Evolutionary conservation across 2,329 filamentous ascomycete genomes (phyloP), one percentile per base, ranked within the genome.

Genomic region (Aspergillus cejpii): DNA sequence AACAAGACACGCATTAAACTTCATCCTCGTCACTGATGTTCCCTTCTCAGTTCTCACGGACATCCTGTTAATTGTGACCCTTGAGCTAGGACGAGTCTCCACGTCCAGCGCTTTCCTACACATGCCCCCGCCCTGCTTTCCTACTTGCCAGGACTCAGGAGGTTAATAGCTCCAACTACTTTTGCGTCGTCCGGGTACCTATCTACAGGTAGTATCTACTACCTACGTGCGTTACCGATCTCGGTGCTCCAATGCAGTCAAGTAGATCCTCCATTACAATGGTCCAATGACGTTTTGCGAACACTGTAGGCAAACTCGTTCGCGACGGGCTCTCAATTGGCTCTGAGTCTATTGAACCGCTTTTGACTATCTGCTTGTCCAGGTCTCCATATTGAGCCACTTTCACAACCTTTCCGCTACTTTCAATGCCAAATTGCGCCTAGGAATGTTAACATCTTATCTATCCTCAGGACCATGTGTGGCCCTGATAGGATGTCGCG

Each of bases 381-480:
- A 15, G 5, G 31, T 34, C 31, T 34, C 31, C 31, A 34, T 20
- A 19, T n/a, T 34, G 15, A 12, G 17, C 31, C 14, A 34, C 31
- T 34, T 20, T 12, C 36, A 12, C 20, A 40, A 15, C 24, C 14
- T 40, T 26, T 17, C 6, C 12, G 38, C n/a, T 40, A 39, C 14
- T 39, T 15, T 11, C 14, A 12, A 21, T 23, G 20, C 17, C 39
- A 41, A 17, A 21, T 15, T 33, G n/a, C 28, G 14, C 27, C 23
- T 15, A 34, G 15, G 7, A 17, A 34, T 15, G 14, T 20, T 34
- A 12, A 28, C 37, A 41, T 49, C 43, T 41, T 43, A 53, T 53
- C 44, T 34, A 40, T 49, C 41, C 38, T 45, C 38, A 19, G 41
- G 50, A 53, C 59, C 63, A 65, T 64, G 63, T 66, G 63, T 63